phyloP scores from a whole-genome alignment of 805 yeast genomes.

The Zygosaccharomyces bailii region DNA sequence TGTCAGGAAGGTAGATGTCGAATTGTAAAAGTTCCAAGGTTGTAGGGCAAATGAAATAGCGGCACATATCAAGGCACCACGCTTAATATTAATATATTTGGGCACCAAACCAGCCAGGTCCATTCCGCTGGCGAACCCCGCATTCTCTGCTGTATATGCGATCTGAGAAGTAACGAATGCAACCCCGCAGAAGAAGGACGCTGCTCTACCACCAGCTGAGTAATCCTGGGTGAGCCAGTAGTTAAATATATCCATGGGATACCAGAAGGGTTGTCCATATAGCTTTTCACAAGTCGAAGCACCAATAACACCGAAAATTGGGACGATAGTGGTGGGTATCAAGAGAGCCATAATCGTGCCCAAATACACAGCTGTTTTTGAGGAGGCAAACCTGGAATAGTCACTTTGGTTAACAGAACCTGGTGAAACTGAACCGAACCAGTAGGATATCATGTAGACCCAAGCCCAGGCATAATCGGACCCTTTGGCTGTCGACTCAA shows the following conservation, averaged over 20 bases:
- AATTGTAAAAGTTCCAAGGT: slow-evolving; percentile 41
- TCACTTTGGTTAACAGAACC: slow-evolving; percentile 42
- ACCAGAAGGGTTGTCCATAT: slow-evolving; percentile 39
- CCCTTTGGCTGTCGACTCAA: slow-evolving; percentile 33
- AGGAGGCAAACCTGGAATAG: slow-evolving; percentile 40
- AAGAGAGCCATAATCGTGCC: slow-evolving; percentile 37
- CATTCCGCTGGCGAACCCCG: slow-evolving; percentile 45
- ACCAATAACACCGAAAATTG: slow-evolving; percentile 43
- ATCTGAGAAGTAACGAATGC: slow-evolving; percentile 40
- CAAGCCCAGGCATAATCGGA: slow-evolving; percentile 42
- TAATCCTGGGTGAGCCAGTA: slow-evolving; percentile 33
- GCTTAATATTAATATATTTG: slow-evolving; percentile 39
- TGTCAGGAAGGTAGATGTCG: slow-evolving; percentile 37
- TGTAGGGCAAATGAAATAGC: slow-evolving; percentile 37
- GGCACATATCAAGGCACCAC: slow-evolving; percentile 40
- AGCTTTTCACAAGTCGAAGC: slow-evolving; percentile 39
- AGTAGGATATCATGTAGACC: slow-evolving; percentile 41
- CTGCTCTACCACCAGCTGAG: slow-evolving; percentile 39
- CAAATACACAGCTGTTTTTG: slow-evolving; percentile 29
- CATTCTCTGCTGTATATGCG: slow-evolving; percentile 39
- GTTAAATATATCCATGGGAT: slow-evolving; percentile 37
- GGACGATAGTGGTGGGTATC: slow-evolving; percentile 42
- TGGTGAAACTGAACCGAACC: slow-evolving; percentile 43
- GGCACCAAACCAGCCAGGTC: slow-evolving; percentile 42
- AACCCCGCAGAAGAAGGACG: slow-evolving; percentile 40